Evolutionary conservation across 192 early-diverging fungal species (phyloP).

Genomic region (Mortierella hygrophila): DNA sequence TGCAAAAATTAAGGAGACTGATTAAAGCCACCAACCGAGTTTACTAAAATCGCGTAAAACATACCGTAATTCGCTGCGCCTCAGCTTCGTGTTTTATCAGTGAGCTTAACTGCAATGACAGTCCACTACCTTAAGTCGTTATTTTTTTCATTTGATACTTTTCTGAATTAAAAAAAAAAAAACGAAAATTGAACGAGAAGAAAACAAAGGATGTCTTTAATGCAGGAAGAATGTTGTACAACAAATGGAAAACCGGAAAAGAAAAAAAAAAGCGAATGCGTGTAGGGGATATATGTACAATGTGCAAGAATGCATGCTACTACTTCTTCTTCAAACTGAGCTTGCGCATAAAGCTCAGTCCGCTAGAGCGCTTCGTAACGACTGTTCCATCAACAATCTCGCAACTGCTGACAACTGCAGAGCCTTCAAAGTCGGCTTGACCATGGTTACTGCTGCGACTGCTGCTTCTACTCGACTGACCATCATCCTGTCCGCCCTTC

Average conservation of each 20-base stretch:
- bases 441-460: neutral
- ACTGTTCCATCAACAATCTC: neutral
- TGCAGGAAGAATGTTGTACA: neutral
- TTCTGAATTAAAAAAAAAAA: too few relatives aligned
- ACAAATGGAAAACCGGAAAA: neutral
- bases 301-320: neutral
- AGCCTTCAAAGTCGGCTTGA: neutral
- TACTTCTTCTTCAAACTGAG: slow-evolving; percentile 32
- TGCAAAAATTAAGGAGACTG: too few relatives aligned
- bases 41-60: too few relatives aligned
- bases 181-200: too few relatives aligned
- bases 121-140: too few relatives aligned
- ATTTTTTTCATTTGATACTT: too few relatives aligned
- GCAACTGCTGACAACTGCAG: neutral
- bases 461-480: neutral
- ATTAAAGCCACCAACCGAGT: too few relatives aligned
- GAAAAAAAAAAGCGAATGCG: neutral
- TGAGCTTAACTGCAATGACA: too few relatives aligned
- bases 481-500: neutral
- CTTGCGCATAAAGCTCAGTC: slow-evolving; percentile 34
- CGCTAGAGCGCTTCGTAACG: slow-evolving; percentile 1
- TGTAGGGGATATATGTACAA: slow-evolving; percentile 12
- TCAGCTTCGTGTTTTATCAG: too few relatives aligned
- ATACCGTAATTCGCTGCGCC: too few relatives aligned
- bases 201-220: too few relatives aligned